phyloP scores from a whole-genome alignment of 73 alveolate genomes.

The Tetrahymena malaccensis region DNA sequence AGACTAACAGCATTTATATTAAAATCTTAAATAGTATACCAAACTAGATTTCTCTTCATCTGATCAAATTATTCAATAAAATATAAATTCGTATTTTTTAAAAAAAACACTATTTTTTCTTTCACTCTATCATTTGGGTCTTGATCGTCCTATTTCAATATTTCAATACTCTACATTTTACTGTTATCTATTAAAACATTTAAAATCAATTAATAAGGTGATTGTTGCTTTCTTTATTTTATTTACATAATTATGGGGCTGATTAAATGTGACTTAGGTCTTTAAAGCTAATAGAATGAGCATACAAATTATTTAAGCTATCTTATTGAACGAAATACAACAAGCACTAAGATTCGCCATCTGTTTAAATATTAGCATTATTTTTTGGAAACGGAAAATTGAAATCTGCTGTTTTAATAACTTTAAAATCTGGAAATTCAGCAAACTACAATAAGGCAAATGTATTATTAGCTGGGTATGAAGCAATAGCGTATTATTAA shows the following conservation, averaged over 20 bases:
- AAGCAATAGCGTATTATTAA: neutral
- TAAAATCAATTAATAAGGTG: neutral
- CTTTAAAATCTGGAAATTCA: neutral
- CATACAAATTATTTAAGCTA: neutral
- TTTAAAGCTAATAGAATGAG: neutral
- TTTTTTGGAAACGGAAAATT: neutral
- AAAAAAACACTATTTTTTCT: neutral
- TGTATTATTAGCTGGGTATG: neutral
- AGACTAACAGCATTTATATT: neutral
- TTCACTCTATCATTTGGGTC: neutral
- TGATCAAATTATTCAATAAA: neutral
- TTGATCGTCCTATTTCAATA: neutral
- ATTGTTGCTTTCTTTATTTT: neutral
- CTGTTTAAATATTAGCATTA: neutral
- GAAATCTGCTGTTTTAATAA: neutral
- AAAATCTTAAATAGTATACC: neutral
- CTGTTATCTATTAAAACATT: neutral
- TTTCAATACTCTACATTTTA: neutral
- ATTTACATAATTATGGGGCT: neutral
- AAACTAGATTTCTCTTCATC: neutral
- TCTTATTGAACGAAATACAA: neutral
- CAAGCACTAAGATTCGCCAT: neutral
- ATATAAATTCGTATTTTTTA: neutral
- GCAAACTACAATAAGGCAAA: neutral
- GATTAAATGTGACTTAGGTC: neutral